phyloP scores from a whole-genome alignment of 2,329 filamentous ascomycete genomes.

The Aotearoamyces nothofagi region DNA sequence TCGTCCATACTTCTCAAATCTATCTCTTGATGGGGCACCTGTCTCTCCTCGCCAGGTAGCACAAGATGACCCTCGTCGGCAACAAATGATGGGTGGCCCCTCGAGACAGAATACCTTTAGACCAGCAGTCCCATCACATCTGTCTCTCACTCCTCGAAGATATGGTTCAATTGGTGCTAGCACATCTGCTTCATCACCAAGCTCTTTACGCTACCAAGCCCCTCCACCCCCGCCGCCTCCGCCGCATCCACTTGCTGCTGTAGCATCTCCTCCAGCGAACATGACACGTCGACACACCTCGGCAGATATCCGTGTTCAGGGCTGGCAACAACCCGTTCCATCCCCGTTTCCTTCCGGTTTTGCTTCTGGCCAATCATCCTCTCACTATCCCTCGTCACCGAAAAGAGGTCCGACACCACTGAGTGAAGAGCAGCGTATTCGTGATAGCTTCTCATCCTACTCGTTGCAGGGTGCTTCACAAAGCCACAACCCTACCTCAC shows the following conservation, averaged over 20 bases:
- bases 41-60: slow-evolving; percentile 79
- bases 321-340: too few species aligned
- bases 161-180: slow-evolving; percentile 72
- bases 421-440: slow-evolving; percentile 41
- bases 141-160: slow-evolving; percentile 59
- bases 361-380: slow-evolving; percentile 43
- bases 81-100: slow-evolving; percentile 41
- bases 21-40: slow-evolving; percentile 54
- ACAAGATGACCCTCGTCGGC: slow-evolving; percentile 67
- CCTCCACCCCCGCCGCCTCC: slow-evolving; percentile 40
- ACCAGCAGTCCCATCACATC: slow-evolving; percentile 65
- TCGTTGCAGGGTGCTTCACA: slow-evolving; percentile 27
- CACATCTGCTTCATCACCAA: slow-evolving; percentile 38
- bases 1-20: slow-evolving; percentile 48
- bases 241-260: slow-evolving; percentile 49
- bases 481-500: slow-evolving; percentile 13
- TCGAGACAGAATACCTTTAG: slow-evolving; percentile 53
- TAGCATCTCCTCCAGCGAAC: slow-evolving; percentile 49
- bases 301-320: slow-evolving; percentile 84
- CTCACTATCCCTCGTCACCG: slow-evolving; percentile 54
- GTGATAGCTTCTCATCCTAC: slow-evolving; percentile 48
- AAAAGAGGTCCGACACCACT: slow-evolving; percentile 30
- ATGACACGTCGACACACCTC: slow-evolving; percentile 80
- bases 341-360: slow-evolving; percentile 48
- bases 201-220: neutral